A percentile compares a stretch with the other conserved stretches of the same genome.
phyloP scores from a whole-genome alignment of 2,329 filamentous ascomycete species.

The Penicillium sp. region DNA sequence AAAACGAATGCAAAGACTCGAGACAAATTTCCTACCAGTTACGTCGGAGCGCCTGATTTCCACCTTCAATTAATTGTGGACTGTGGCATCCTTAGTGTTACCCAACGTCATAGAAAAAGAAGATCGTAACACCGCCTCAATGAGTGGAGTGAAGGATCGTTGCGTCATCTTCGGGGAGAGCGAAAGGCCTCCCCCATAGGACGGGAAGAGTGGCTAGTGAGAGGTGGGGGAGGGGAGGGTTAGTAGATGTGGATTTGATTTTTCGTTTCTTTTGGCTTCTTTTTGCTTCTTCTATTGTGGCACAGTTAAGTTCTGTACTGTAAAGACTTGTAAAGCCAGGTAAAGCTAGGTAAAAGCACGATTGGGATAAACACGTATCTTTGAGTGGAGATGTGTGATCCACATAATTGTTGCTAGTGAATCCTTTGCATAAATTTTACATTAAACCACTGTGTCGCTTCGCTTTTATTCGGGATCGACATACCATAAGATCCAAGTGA shows the following conservation, averaged over 20 bases:
- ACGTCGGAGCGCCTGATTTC: not conserved
- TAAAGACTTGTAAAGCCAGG: not conserved
- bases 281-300: not conserved
- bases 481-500: not conserved
- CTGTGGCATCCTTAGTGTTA: not conserved
- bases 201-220: conserved; percentile 4
- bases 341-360: not conserved
- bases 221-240: not conserved
- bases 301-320: not conserved
- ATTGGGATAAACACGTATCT: not conserved
- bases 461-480: conserved; percentile 3
- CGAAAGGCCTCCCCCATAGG: not conserved
- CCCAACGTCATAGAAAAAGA: not conserved
- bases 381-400: not conserved
- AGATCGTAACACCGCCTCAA: conserved; percentile 8
- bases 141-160: not conserved
- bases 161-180: conserved; percentile 8
- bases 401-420: conserved; percentile 1
- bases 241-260: not conserved
- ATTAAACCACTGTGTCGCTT: not conserved
- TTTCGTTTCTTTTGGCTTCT: not conserved
- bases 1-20: not conserved
- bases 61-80: not conserved
- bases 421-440: not conserved
- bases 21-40: not conserved